phyloP scores from a whole-genome alignment of 495 filamentous ascomycete genomes.

The Saxophila tyrrhenica region DNA sequence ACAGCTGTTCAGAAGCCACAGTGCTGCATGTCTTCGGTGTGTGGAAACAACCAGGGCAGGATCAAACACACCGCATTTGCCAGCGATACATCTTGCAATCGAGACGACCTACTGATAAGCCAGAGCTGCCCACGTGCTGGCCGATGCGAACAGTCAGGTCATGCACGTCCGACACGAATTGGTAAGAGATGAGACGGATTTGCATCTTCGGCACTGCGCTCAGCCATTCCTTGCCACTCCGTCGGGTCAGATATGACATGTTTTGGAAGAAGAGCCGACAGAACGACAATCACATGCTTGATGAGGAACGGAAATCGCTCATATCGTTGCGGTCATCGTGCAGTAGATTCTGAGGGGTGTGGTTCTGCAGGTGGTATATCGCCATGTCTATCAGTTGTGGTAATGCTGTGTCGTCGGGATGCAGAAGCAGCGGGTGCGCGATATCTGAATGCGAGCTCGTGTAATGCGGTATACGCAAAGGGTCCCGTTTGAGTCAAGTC shows the following conservation, averaged over 20 bases:
- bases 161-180: background rate
- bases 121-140: background rate
- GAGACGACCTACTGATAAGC: background rate
- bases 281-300: background rate
- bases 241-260: too few relatives aligned
- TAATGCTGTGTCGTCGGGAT: too few relatives aligned
- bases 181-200: background rate
- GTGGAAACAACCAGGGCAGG: background rate
- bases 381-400: background rate
- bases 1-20: background rate
- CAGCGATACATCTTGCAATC: background rate
- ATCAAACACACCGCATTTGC: background rate
- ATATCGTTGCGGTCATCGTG: background rate
- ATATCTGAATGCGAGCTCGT: background rate
- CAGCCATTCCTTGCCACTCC: background rate
- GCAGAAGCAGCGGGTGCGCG: too few relatives aligned
- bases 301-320: background rate
- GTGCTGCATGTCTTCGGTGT: background rate
- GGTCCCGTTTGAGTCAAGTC: too few relatives aligned
- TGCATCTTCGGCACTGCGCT: background rate
- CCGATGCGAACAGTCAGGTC: background rate
- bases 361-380: background rate
- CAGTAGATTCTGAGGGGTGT: background rate
- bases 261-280: too few relatives aligned
- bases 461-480: too few relatives aligned